Evolutionary conservation across 2,329 filamentous ascomycete genomes (phyloP), one percentile per base, ranked within the genome.

Genomic region (Reticulascus tulasneorum): DNA sequence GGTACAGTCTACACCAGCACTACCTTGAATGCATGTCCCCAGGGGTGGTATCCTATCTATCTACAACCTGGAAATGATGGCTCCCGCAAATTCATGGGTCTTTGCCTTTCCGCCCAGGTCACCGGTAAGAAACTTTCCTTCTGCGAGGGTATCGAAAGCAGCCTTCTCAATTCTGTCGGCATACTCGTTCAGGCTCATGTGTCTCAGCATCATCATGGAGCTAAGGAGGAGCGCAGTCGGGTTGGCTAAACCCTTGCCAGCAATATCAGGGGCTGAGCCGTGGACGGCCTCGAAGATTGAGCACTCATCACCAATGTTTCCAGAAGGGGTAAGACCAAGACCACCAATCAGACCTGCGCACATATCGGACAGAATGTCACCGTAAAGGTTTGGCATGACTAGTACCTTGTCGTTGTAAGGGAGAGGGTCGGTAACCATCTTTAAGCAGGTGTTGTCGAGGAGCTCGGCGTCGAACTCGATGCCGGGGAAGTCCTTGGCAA

Each of bases 231-330:
- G 82, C 42, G 93, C 93, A 44, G 93, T 97, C 46, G 93, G 93
- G 79, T 98, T 98, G 58, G 93, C 93, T 52, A 97, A 84, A 51
- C 79, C 85, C 80, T 96, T 89, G 66, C 91, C 91, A 49, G 88
- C 89, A 63, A 97, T 97, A 66, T 97, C 91, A 44, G 91, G 91
- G 42, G 91, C 91, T 49, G 89, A 95, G 55, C 91, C 91, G 76
- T 98, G 93, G 56, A 98, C 93, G 56, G 93, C 93, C 75, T 98
- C 93, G 74, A 98, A 98, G 74, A 97, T 96, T 64, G 88, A 95
- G 84, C 89, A 97, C 75, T 95, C 86, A 69, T 96, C 89, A 67
- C 89, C 93, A 60, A 96, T 97, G 80, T 98, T 98, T 59, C 91
- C 93, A 24, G 91, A 97, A 49, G 93, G 93, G 24, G 93, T 96